These are phyloP conservation scores for Phalaenopsis aphrodite DNA, from an alignment of 106 monocot genomes.

Conservation along the genomic window DNA sequence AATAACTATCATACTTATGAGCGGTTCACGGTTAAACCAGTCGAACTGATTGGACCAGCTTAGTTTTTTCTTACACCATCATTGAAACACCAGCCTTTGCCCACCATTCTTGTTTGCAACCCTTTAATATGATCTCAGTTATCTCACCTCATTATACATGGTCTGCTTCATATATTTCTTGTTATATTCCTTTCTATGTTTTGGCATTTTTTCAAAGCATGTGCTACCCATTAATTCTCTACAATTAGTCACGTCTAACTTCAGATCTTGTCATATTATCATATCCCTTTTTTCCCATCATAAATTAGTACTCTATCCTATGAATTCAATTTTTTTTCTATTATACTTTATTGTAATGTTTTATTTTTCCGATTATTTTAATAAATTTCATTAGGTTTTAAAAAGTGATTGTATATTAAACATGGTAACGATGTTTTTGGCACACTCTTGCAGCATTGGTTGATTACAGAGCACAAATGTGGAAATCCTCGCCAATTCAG, in stretches of 20 bases:
- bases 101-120: background rate
- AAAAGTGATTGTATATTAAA: background rate
- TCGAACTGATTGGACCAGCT: too few species aligned
- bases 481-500: slow-evolving; percentile 46
- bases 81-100: background rate
- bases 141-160: background rate
- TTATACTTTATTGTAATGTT: background rate
- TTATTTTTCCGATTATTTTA: background rate
- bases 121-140: background rate
- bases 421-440: slow-evolving; percentile 12
- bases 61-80: background rate
- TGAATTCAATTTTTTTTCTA: background rate
- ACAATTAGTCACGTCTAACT: background rate
- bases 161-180: too few species aligned
- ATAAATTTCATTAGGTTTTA: background rate
- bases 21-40: too few species aligned
- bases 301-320: background rate
- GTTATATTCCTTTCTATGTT: background rate
- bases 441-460: slow-evolving; percentile 7
- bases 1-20: too few species aligned
- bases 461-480: slow-evolving; percentile 11
- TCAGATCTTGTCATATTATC: background rate
- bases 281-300: background rate
- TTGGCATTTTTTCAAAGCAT: background rate
- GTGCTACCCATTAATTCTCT: background rate